Base-by-base conservation (phyloP, 2,329 filamentous ascomycete species). In the Phaeoacremonium minimum region DNA sequence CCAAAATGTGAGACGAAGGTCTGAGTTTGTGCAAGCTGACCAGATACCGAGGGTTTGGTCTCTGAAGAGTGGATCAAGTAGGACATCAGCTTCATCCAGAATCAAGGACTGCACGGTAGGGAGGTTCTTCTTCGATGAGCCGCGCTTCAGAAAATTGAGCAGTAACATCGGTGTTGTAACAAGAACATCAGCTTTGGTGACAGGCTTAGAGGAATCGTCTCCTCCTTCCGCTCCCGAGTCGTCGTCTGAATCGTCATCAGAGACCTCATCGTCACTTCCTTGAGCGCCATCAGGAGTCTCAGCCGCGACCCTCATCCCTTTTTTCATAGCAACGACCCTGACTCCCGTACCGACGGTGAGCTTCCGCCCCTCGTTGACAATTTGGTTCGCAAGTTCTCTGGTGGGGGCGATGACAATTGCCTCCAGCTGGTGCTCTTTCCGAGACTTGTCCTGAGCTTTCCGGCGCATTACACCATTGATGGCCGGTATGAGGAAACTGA, bases 51-150 rank as follows among this genome's bases (percentile, higher is more conserved):
- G 69, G 0, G 89, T 96, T 58, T 96, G 89, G 15, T 93, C 85
- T 39, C 86, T 78, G 67, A 98, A 98, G 5, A 96, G 71, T 13
- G 86, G 83, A 51, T 97, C 90, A 9, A 98, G 76, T 6, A 98
- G 81, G 12, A 97, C 89, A 58, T 98, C 93, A 1, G 89, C 93
- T 68, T 98, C 93, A 53, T 98, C 93, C 4, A 98, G 70, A 22
- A 97, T 75, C 14, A 98, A 67, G 34, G 80, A 80, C 30, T 74
- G 73, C 5, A 96, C 82, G 1, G 77, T 74, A 0, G 86, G 78
- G 5, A 95, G 61, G 5, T 71, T 63, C 19, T 67, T 61, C 48
- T 64, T 54, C 37, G 71, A 66, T 5, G 59, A 51, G 17, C 58
- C 29, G 49, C 56, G n/a, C 45, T 56, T 58, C 6, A 96, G 63